These are phyloP conservation scores for Hypholoma fasciculare DNA, from an alignment of 768 basidiomycete species.

Conservation along the genomic window DNA sequence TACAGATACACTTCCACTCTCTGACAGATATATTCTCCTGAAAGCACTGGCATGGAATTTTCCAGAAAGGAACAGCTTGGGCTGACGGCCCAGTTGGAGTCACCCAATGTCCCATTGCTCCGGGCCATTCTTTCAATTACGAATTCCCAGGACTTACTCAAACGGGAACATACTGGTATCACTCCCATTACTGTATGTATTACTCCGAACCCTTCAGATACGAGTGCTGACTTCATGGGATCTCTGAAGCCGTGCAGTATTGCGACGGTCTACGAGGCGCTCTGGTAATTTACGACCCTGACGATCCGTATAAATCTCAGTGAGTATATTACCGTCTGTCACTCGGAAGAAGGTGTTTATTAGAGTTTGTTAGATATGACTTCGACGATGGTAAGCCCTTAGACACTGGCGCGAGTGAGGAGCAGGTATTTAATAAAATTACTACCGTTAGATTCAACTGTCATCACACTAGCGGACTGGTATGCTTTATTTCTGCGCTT, in stretches of 20 bases:
- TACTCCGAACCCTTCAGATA: too few species aligned
- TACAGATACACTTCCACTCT: neutral
- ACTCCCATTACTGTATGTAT: constrained; percentile 29
- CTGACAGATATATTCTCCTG: neutral
- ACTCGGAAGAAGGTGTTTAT: neutral
- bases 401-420: neutral
- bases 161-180: constrained; percentile 47
- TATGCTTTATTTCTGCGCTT: constrained; percentile 8
- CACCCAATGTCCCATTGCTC: constrained; percentile 41
- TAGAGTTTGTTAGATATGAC: constrained; percentile 18
- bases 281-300: constrained; percentile 21
- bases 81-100: constrained; percentile 40
- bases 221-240: too few species aligned
- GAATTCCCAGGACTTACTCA: constrained; percentile 25
- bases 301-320: constrained; percentile 20
- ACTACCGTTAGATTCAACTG: constrained; percentile 30
- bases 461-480: constrained; percentile 51
- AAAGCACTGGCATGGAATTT: constrained; percentile 47
- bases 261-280: constrained; percentile 54
- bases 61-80: constrained; percentile 32
- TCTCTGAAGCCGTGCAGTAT: constrained; percentile 41
- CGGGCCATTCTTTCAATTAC: constrained; percentile 32
- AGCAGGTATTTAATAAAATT: neutral
- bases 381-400: constrained; percentile 37
- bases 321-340: neutral